Evolutionary conservation across 202 grass and related monocot genomes (phyloP), one percentile per base, ranked within the genome.

Genomic region (Schoenoplectus triqueter): DNA sequence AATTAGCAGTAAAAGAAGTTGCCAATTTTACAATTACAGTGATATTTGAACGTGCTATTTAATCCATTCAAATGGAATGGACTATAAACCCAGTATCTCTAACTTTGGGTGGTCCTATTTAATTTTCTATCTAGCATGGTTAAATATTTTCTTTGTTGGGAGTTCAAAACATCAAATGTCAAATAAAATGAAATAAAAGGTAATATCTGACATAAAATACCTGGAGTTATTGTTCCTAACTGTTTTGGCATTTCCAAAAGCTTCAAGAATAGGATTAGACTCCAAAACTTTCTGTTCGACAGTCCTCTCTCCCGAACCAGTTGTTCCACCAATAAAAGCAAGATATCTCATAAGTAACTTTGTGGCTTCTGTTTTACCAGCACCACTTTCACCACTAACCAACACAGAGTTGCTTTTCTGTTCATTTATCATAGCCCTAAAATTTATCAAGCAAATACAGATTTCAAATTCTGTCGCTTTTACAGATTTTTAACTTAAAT

Each of bases 371-470:
- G 95, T 98, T 91, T 98, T 98, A 87, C 95, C 95, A 82, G 92
- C 93, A 84, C 95, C 95, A 94, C 95, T 98, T 93, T 95, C 95
- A 85, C 95, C 95, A 86, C 95, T 98, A 86, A 98, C 95, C 88
- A 98, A 91, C 78, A 95, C 94, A 79, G 95, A 95, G 85, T 98
- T 98, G 82, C 85, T 91, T 92, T 92, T 95, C 85, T 90, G 90
- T 87, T 98, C 95, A 92, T 94, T 98, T 80, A 98, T 95, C 95
- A 95, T 98, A 88, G 92, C 93, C 87, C 95, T 98, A 89, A 89
- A 91, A 88, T 80, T 82, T 92, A 89, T 91, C 31, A 52, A 59
- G 13, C 40, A 78, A 78, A 59, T 15, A 40, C 10, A 78, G 2
- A 78, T 78, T 78, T 0, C 17, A 83, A 83, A n/a, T 54, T 83